A percentile compares a stretch with the other conserved stretches of the same genome.
Conservation (phyloP, 164 flowering plant species). For the Hamamelis virginiana region DNA sequence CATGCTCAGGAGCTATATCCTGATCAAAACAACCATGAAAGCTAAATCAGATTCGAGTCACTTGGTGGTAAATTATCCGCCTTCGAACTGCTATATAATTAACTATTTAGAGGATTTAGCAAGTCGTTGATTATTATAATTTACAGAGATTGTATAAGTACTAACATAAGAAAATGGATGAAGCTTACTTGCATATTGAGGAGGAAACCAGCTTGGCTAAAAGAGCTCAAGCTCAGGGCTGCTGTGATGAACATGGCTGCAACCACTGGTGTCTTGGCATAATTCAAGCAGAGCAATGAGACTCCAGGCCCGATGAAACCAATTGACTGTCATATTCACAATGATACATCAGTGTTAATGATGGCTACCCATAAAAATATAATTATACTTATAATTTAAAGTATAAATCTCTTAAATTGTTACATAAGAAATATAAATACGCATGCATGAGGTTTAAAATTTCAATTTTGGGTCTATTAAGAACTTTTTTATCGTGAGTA, state of each 20-base stretch:
- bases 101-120: not conserved
- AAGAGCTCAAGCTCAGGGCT: constrained; percentile 88
- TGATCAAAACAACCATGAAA: constrained; percentile 29
- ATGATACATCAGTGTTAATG: not conserved
- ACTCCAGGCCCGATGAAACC: constrained; percentile 95
- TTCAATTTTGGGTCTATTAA: too few relatives aligned
- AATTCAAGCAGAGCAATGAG: constrained; percentile 75
- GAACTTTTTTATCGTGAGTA: too few relatives aligned
- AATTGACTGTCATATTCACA: constrained; percentile 54
- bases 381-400: too few relatives aligned
- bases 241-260: constrained; percentile 66
- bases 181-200: constrained; percentile 85
- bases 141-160: too few relatives aligned
- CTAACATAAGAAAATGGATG: not conserved
- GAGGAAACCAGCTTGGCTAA: constrained; percentile 96
- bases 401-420: too few relatives aligned
- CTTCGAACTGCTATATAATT: not conserved
- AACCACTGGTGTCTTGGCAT: constrained; percentile 58
- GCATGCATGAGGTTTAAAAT: too few relatives aligned
- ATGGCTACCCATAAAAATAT: too few relatives aligned
- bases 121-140: not conserved
- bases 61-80: not conserved
- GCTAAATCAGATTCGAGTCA: constrained; percentile 1
- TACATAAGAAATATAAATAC: too few relatives aligned
- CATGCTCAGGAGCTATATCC: constrained; percentile 93